A percentile compares a stretch with the other conserved stretches of the same genome.
phyloP scores from a whole-genome alignment of 768 basidiomycete genomes.

The Pulveroboletus frians region DNA sequence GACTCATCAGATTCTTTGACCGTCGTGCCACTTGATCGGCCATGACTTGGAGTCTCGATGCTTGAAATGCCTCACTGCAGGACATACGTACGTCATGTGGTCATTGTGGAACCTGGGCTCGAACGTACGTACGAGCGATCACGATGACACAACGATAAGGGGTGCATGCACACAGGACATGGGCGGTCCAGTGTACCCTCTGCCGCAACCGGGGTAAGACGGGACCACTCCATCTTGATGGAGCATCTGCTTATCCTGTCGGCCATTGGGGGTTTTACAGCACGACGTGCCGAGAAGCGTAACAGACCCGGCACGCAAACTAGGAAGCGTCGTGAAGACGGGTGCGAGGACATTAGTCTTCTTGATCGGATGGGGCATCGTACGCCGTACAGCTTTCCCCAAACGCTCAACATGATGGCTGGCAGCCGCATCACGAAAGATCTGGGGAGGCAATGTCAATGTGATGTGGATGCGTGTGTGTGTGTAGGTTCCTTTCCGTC shows the following conservation, averaged over 20 bases:
- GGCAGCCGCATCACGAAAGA: not conserved
- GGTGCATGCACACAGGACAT: conserved; percentile 9
- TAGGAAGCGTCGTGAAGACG: not conserved
- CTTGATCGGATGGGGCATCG: not conserved
- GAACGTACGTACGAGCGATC: conserved; percentile 13
- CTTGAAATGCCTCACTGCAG: not conserved
- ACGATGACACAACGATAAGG: conserved; percentile 11
- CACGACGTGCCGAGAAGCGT: not conserved
- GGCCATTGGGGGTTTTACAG: conserved; percentile 1
- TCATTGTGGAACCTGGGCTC: conserved; percentile 4
- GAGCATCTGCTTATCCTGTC: not conserved
- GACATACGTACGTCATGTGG: conserved; percentile 9
- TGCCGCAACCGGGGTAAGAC: conserved; percentile 7
- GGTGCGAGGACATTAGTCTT: not conserved
- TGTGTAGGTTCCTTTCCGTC: not conserved
- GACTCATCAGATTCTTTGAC: not conserved
- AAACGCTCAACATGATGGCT: not conserved
- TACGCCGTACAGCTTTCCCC: not conserved
- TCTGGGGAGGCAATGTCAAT: not conserved
- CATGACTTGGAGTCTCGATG: not conserved
- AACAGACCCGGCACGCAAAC: not conserved
- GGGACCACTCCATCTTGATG: not conserved
- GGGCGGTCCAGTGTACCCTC: conserved; percentile 9
- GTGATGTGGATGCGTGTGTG: not conserved
- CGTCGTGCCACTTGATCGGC: not conserved